Evolutionary conservation across 2,329 filamentous ascomycete species (phyloP).

Genomic region (Arthroderma uncinatum): DNA sequence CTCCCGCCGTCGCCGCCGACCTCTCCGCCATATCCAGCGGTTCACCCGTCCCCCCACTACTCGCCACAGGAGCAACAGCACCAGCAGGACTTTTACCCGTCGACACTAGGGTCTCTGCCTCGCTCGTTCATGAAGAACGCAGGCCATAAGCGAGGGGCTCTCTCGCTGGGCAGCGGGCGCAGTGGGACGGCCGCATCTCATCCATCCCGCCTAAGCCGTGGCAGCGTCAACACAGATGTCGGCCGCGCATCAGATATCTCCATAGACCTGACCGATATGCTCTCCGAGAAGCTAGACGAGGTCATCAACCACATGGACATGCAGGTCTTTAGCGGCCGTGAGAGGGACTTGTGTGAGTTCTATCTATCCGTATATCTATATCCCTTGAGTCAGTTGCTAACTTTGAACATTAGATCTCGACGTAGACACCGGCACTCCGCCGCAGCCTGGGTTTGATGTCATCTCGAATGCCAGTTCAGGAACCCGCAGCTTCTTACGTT

Average conservation of each 20-base stretch:
- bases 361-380: not conserved
- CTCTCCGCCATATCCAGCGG: not conserved
- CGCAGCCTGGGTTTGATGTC: not conserved
- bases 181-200: not conserved
- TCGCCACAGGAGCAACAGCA: not conserved
- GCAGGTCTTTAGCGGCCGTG: constrained; percentile 43
- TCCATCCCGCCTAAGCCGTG: not conserved
- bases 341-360: constrained; percentile 23
- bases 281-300: constrained; percentile 52
- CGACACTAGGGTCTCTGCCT: not conserved
- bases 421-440: not conserved
- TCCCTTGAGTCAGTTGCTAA: constrained; percentile 5
- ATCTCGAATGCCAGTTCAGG: not conserved
- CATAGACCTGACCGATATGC: constrained; percentile 42
- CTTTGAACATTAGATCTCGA: constrained; percentile 5
- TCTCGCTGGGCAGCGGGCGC: not conserved
- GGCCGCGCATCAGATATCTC: constrained; percentile 27
- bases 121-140: not conserved
- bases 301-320: constrained; percentile 63
- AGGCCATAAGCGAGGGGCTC: not conserved
- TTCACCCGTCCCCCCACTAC: not conserved
- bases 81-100: not conserved
- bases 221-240: constrained; percentile 14
- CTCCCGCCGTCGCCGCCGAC: constrained; percentile 5
- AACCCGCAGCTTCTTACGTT: constrained; percentile 1